Conservation (phyloP, 345 rosid genomes). For the Tarenaya hassleriana region DNA sequence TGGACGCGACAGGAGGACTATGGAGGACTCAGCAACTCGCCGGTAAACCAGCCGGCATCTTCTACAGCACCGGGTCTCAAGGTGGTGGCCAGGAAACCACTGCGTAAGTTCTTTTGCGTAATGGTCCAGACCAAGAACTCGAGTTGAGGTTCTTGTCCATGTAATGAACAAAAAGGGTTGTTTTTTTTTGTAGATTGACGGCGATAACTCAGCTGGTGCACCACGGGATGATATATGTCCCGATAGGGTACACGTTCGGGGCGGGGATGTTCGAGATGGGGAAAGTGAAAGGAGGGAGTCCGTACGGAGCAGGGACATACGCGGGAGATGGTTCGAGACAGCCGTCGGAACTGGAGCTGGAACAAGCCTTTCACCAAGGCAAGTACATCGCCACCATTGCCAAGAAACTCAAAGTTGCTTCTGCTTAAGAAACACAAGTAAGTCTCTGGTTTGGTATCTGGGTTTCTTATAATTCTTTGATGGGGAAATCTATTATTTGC, state of each 20-base stretch:
- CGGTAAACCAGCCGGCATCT: conserved; percentile 94
- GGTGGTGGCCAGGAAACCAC: conserved; percentile 99
- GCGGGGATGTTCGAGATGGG: conserved; percentile 99
- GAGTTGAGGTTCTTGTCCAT: no score
- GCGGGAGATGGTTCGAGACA: conserved; percentile 90
- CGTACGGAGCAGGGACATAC: conserved; percentile 88
- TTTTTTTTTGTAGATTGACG: conserved; percentile 56
- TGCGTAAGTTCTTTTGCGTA: conserved; percentile 81
- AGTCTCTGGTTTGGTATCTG: conserved; percentile 23
- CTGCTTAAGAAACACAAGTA: no score
- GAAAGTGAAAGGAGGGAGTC: conserved; percentile 87
- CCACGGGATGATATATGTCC: conserved; percentile 91
- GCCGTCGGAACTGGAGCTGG: conserved; percentile 76
- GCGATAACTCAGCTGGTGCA: conserved; percentile 95
- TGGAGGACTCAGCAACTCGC: conserved; percentile 96
- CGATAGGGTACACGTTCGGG: conserved; percentile 90
- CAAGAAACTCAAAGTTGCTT: conserved; percentile 78
- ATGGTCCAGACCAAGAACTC: no score
- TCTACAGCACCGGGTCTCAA: conserved; percentile 96
- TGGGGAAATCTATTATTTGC: conserved; percentile 14
- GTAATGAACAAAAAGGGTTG: no score
- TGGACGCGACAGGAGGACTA: conserved; percentile 89
- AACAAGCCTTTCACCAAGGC: conserved; percentile 96
- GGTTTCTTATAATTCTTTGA: conserved; percentile 10
- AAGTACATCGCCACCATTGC: conserved; percentile 75